A percentile compares a stretch with the other conserved stretches of the same genome.
Evolutionary conservation across 2,329 filamentous ascomycete genomes (phyloP).

Genomic region (Penicillium sp.): DNA sequence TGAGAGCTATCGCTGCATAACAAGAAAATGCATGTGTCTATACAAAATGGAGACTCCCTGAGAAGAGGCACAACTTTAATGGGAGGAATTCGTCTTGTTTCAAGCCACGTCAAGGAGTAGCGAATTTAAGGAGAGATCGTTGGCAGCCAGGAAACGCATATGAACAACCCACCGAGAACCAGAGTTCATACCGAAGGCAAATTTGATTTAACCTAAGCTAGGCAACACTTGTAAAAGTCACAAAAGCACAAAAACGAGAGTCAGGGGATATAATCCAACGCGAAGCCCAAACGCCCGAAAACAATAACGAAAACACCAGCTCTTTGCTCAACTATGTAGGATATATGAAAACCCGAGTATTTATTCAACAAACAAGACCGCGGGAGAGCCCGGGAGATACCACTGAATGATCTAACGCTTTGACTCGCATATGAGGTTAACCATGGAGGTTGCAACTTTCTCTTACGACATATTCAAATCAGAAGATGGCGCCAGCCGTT

Average conservation of each 20-base stretch:
- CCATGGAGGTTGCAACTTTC: not conserved
- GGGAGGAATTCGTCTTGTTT: not conserved
- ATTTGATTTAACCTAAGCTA: not conserved
- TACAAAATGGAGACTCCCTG: not conserved
- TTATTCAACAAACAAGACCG: not conserved
- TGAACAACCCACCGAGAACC: too few species aligned
- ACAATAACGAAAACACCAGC: not conserved
- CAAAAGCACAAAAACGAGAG: not conserved
- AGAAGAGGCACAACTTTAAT: too few species aligned
- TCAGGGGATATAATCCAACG: not conserved
- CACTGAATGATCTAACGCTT: not conserved
- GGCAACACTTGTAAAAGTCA: not conserved
- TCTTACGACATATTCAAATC: constrained; percentile 56
- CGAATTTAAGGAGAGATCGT: not conserved
- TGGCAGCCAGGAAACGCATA: not conserved
- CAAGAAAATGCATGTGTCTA: not conserved
- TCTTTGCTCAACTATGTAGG: not conserved
- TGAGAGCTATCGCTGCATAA: not conserved
- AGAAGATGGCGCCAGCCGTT: constrained; percentile 92
- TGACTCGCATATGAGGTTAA: not conserved
- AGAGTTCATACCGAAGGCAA: not conserved
- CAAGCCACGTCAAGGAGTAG: not conserved
- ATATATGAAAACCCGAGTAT: not conserved
- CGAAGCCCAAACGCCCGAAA: not conserved
- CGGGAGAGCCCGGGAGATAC: not conserved